A percentile compares a stretch with the other conserved stretches of the same genome.
Evolutionary conservation across 1,284 basidiomycete species (phyloP).

Genomic region (Pisolithus thermaeus): DNA sequence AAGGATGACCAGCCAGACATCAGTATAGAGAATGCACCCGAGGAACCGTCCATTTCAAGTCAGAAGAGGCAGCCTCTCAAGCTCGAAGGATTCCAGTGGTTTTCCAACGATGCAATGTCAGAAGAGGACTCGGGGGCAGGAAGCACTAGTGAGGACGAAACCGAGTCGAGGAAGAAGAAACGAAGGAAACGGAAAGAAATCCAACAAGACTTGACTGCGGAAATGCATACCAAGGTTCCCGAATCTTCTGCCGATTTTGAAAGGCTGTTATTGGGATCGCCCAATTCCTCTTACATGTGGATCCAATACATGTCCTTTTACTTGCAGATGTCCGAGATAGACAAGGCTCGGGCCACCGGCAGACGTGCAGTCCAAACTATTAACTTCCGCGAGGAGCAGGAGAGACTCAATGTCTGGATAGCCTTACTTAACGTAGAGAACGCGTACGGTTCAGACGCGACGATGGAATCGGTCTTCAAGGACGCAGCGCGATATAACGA

Average conservation of each 20-base stretch:
- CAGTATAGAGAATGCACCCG: constrained; percentile 38
- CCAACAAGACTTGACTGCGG: constrained; percentile 78
- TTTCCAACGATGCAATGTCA: constrained; percentile 33
- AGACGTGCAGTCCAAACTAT: constrained; percentile 84
- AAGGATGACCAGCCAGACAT: constrained; percentile 31
- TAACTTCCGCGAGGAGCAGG: constrained; percentile 93
- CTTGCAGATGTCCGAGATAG: constrained; percentile 90
- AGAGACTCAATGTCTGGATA: constrained; percentile 98
- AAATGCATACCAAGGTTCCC: constrained; percentile 80
- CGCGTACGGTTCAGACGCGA: constrained; percentile 83
- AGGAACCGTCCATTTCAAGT: constrained; percentile 15
- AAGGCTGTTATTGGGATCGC: constrained; percentile 88
- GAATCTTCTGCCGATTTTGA: constrained; percentile 95
- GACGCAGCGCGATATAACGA: constrained; percentile 91
- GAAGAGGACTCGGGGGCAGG: constrained; percentile 32
- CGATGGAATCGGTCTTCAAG: constrained; percentile 76
- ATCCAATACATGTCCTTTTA: constrained; percentile 99
- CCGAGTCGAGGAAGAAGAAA: constrained; percentile 47
- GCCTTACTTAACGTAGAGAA: constrained; percentile 96
- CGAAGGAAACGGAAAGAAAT: constrained; percentile 66
- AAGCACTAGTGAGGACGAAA: constrained; percentile 40
- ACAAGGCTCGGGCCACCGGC: constrained; percentile 88
- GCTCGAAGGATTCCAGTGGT: constrained; percentile 71
- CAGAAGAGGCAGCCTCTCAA: constrained; percentile 35
- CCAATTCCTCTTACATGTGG: constrained; percentile 98